A percentile compares a stretch with the other conserved stretches of the same genome.
phyloP scores from a whole-genome alignment of 257 asterid species.

The Haberlea rhodopensis region DNA sequence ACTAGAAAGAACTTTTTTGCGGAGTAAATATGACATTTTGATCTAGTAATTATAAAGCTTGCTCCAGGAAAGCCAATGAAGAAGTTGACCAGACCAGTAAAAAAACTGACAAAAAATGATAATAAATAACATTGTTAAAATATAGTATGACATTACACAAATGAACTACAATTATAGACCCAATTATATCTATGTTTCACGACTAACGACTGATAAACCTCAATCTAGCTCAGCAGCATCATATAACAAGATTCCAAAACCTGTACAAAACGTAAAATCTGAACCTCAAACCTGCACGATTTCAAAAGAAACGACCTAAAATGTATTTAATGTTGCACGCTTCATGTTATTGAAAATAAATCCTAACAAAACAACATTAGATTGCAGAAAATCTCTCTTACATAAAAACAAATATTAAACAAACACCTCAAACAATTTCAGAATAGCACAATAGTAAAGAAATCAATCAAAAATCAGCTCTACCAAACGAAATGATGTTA shows the following conservation, averaged over 20 bases:
- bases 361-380: background rate
- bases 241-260: background rate
- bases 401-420: too few species aligned
- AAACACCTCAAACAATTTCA: background rate
- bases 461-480: background rate
- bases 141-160: background rate
- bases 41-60: background rate
- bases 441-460: background rate
- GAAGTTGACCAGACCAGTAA: background rate
- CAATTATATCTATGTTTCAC: background rate
- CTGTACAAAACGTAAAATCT: background rate
- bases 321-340: background rate
- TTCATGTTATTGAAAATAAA: background rate
- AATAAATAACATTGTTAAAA: background rate
- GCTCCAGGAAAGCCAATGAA: background rate
- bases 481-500: background rate
- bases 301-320: slow-evolving; percentile 9
- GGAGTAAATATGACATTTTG: background rate
- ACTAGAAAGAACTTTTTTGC: background rate
- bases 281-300: background rate
- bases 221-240: slow-evolving; percentile 9
- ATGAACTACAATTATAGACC: background rate
- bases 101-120: background rate
- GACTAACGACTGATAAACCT: background rate
- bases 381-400: slow-evolving; percentile 3